Conservation (phyloP, 139 green algal species). For the Yamagishiella unicocca region DNA sequence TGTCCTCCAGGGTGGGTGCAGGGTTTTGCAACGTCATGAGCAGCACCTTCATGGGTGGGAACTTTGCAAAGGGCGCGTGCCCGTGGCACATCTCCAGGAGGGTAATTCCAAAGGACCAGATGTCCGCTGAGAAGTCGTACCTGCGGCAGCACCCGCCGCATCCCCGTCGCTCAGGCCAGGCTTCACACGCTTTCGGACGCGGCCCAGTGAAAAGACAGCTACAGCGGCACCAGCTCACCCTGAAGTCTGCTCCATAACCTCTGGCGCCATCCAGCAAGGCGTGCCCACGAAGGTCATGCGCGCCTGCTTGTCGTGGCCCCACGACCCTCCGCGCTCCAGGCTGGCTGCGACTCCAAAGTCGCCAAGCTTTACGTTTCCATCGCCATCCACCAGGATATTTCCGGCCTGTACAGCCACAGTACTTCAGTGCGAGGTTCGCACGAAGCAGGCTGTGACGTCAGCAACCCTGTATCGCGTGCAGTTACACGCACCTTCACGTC, state of each 20-base stretch:
- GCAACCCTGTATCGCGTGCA: not conserved
- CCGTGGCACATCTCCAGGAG: slow-evolving; percentile 98
- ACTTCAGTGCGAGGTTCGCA: not conserved
- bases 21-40: slow-evolving; percentile 98
- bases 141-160: slow-evolving; percentile 52
- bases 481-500: slow-evolving; percentile 91
- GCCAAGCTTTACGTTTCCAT: slow-evolving; percentile 92
- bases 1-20: slow-evolving; percentile 89
- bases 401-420: slow-evolving; percentile 78
- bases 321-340: slow-evolving; percentile 89
- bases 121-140: slow-evolving; percentile 94
- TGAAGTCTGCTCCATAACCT: slow-evolving; percentile 97
- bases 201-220: too few species aligned
- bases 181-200: too few species aligned
- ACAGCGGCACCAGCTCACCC: slow-evolving; percentile 73
- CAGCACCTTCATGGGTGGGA: slow-evolving; percentile 97
- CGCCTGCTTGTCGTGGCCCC: slow-evolving; percentile 81
- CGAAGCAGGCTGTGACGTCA: not conserved
- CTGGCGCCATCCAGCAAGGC: slow-evolving; percentile 95
- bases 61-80: slow-evolving; percentile 98
- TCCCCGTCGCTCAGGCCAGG: not conserved
- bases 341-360: slow-evolving; percentile 98
- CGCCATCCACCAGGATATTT: slow-evolving; percentile 97
- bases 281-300: slow-evolving; percentile 87
- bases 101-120: slow-evolving; percentile 99